Evolutionary conservation across 345 rosid species (phyloP), one percentile per base, ranked within the genome.

Genomic region (Combretum micranthum): DNA sequence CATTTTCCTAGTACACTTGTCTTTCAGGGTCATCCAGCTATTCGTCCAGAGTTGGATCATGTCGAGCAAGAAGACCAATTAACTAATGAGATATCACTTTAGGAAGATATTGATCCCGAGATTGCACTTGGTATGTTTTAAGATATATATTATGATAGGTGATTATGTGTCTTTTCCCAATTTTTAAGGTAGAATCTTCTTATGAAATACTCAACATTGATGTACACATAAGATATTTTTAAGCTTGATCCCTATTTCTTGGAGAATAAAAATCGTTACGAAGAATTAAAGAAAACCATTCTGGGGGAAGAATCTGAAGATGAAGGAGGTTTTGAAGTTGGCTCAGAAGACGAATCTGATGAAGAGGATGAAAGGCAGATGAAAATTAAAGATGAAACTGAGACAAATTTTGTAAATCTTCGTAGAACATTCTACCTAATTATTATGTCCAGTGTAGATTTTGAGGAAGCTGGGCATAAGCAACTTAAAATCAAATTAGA

Each of bases 401-500:
- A 89, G 80, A 87, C 97, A n/a, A 87, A 93, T 68, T 95, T 93
- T 71, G 69, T 93, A 54, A 89, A 89, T 64, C 91, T 93, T 32
- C 80, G 99, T 53, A 89, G 99, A 74, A 93, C 97, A 65, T 89
- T 93, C 55, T 93, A 93, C 66, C 69, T 89, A 23, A 89, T 96
- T 20, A 93, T 93, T 22, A 93, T 93, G 99, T 93, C 97, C 46
- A 93, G 99, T 64, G 99, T 87, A 52, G 97, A 89, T 67, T 93
- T 89, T 66, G 97, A 93, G 80, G 97, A 89, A 60, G 99, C 96
- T 50, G 97, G 97, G 57, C 99, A 93, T 77, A 89, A 93, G 68
- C 69, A 89, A 25, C 68, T 93, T 68, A 93, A 93, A 68, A 87
- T 93, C 59, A 89, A 89, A 74, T 85, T 93, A 42, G 97, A 93